phyloP scores from a whole-genome alignment of 805 yeast genomes.

The Saccharomycopsis oosterbeekiorum region DNA sequence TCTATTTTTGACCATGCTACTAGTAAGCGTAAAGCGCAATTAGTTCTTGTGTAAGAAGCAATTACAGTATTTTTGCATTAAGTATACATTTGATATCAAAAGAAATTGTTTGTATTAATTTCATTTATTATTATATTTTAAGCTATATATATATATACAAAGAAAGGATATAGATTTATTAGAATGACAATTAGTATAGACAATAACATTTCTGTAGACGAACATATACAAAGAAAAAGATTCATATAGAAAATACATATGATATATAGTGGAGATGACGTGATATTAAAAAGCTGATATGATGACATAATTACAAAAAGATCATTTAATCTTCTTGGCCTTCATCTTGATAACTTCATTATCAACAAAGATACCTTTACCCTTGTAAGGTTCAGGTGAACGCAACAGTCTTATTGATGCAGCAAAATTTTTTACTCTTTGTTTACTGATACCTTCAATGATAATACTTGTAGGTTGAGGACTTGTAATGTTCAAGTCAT shows the following conservation, averaged over 20 bases:
- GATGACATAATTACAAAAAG: background rate
- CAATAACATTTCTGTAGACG: background rate
- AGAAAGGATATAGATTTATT: background rate
- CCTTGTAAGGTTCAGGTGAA: slow-evolving; percentile 98
- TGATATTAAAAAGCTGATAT: background rate
- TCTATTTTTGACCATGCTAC: slow-evolving; percentile 78
- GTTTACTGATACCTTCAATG: slow-evolving; percentile 81
- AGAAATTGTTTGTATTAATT: background rate
- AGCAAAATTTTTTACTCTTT: slow-evolving; percentile 79
- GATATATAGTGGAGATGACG: background rate
- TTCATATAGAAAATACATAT: background rate
- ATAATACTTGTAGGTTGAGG: slow-evolving; percentile 83
- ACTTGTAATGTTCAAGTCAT: slow-evolving; percentile 57
- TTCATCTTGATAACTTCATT: slow-evolving; percentile 85
- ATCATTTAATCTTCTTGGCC: slow-evolving; percentile 84
- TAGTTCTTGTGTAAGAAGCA: slow-evolving; percentile 31
- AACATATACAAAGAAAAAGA: background rate
- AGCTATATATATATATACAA: background rate
- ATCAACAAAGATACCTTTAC: slow-evolving; percentile 91
- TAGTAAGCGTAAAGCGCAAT: slow-evolving; percentile 86
- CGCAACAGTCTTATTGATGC: slow-evolving; percentile 77
- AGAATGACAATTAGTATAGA: background rate
- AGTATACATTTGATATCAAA: background rate
- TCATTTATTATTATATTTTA: background rate
- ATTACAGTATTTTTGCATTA: background rate